A percentile compares a stretch with the other conserved stretches of the same genome.
Conservation (phyloP, 2,329 filamentous ascomycete species). For the Claviceps maximensis region DNA sequence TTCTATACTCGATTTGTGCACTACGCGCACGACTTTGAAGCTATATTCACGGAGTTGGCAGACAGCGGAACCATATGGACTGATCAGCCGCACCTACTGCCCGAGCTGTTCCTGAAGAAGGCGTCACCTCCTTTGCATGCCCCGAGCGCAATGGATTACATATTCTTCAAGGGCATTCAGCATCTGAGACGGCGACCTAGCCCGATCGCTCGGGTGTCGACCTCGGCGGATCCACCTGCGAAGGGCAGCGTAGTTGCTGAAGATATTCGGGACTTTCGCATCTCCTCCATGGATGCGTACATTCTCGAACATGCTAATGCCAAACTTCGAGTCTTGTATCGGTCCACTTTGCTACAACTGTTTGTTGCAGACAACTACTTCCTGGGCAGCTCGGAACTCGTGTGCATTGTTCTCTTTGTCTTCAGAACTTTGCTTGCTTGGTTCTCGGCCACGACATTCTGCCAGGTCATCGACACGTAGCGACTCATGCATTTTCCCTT, state of each 20-base stretch:
- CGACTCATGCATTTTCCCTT: neutral
- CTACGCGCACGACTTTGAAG: slow-evolving; percentile 49
- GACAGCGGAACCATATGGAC: slow-evolving; percentile 47
- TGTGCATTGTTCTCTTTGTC: slow-evolving; percentile 17
- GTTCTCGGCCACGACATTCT: slow-evolving; percentile 1
- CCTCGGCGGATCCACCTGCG: slow-evolving; percentile 19
- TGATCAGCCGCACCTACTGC: slow-evolving; percentile 39
- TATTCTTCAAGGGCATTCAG: slow-evolving; percentile 31
- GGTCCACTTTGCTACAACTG: slow-evolving; percentile 23
- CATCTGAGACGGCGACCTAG: slow-evolving; percentile 28
- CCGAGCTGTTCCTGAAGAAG: slow-evolving; percentile 29
- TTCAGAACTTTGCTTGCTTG: slow-evolving; percentile 5
- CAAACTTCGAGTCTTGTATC: slow-evolving; percentile 20
- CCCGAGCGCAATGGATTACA: slow-evolving; percentile 23
- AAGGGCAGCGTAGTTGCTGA: slow-evolving; percentile 9
- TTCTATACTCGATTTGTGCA: slow-evolving; percentile 56
- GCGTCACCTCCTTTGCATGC: slow-evolving; percentile 22
- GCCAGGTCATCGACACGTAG: neutral
- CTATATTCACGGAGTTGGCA: slow-evolving; percentile 45
- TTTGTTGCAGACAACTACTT: slow-evolving; percentile 31
- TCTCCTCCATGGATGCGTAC: slow-evolving; percentile 38
- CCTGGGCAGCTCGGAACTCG: slow-evolving; percentile 20
- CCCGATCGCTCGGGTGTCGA: slow-evolving; percentile 27
- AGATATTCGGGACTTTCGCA: slow-evolving; percentile 34
- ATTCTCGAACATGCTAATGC: slow-evolving; percentile 23